Percentiles rank a stretch among this genome's conserved stretches.
These are phyloP conservation scores for Aspergillus tanneri DNA, from an alignment of 2,329 filamentous ascomycete species.

Conservation along the genomic window DNA sequence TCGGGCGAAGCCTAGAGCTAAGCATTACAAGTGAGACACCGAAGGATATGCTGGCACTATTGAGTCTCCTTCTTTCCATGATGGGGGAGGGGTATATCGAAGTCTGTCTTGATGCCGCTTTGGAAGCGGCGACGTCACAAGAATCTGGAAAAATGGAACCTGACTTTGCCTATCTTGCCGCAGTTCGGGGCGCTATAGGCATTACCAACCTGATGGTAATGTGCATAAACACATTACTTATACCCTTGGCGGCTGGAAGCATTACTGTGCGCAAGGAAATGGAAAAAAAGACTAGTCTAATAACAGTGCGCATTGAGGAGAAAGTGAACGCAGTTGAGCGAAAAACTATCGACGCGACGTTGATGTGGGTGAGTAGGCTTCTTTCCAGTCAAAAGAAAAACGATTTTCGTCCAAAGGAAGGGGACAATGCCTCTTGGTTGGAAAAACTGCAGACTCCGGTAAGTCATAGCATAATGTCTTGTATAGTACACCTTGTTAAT, in stretches of 20 bases:
- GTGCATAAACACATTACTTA: slow-evolving; percentile 84
- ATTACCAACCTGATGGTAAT: slow-evolving; percentile 92
- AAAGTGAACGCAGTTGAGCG: slow-evolving; percentile 74
- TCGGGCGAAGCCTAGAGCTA: slow-evolving; percentile 87
- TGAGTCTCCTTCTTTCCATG: slow-evolving; percentile 77
- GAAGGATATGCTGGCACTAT: slow-evolving; percentile 83
- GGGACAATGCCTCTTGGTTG: slow-evolving; percentile 57
- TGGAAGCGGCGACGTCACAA: slow-evolving; percentile 72
- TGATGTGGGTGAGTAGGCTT: slow-evolving; percentile 73
- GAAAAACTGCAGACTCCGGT: slow-evolving; percentile 77
- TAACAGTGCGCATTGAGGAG: slow-evolving; percentile 76
- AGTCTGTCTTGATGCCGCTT: slow-evolving; percentile 65
- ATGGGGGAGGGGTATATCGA: slow-evolving; percentile 82
- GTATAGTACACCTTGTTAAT: slow-evolving; percentile 10
- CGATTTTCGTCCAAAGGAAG: slow-evolving; percentile 85
- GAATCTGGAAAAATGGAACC: slow-evolving; percentile 81
- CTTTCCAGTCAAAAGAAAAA: slow-evolving; percentile 79
- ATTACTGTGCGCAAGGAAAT: slow-evolving; percentile 87
- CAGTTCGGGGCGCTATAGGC: slow-evolving; percentile 76
- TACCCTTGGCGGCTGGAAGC: slow-evolving; percentile 84
- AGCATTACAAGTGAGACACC: slow-evolving; percentile 83
- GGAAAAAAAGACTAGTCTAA: slow-evolving; percentile 74
- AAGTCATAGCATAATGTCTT: slow-evolving; percentile 16
- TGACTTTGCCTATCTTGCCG: slow-evolving; percentile 78
- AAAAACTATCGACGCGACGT: slow-evolving; percentile 67